Conservation (phyloP, 2,329 filamentous ascomycete species). For the Fusarium cicatricum region DNA sequence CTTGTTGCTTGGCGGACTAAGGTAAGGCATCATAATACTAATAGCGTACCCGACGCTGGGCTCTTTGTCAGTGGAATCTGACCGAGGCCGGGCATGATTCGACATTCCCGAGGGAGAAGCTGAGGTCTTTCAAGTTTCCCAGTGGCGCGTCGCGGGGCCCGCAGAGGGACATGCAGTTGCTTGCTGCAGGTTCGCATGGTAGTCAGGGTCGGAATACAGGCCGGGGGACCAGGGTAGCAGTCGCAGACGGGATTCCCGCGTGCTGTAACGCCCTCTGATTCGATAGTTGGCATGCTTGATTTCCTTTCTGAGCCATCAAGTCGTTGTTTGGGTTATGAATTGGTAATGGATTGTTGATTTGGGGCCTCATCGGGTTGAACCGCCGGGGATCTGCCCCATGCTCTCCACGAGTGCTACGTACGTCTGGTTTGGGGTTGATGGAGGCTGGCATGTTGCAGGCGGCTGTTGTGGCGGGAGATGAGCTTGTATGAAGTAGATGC, state of each 20-base stretch:
- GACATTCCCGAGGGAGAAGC: background rate
- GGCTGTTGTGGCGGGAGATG: slow-evolving; percentile 7
- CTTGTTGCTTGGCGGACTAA: slow-evolving; percentile 5
- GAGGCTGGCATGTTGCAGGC: slow-evolving; percentile 7
- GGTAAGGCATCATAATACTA: slow-evolving; percentile 8
- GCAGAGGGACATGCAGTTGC: slow-evolving; percentile 5
- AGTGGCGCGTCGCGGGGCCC: slow-evolving; percentile 9
- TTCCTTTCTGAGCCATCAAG: slow-evolving; percentile 24
- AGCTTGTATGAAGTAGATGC: slow-evolving; percentile 4
- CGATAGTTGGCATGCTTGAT: slow-evolving; percentile 15
- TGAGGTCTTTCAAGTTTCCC: background rate
- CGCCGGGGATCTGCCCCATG: slow-evolving; percentile 8
- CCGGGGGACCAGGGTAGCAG: slow-evolving; percentile 21
- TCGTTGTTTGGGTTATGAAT: slow-evolving; percentile 28
- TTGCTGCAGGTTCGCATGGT: slow-evolving; percentile 21
- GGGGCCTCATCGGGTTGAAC: slow-evolving; percentile 19
- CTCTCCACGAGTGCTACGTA: background rate
- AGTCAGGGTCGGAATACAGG: slow-evolving; percentile 19
- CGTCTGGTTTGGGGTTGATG: slow-evolving; percentile 15
- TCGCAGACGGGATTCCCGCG: slow-evolving; percentile 31
- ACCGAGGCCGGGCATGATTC: slow-evolving; percentile 19
- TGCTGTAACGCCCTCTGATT: slow-evolving; percentile 31
- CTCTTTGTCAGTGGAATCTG: slow-evolving; percentile 7
- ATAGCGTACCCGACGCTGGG: background rate
- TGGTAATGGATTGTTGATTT: slow-evolving; percentile 35